Conservation (phyloP, 2,329 filamentous ascomycete genomes). For the Calonectria hongkongensis region DNA sequence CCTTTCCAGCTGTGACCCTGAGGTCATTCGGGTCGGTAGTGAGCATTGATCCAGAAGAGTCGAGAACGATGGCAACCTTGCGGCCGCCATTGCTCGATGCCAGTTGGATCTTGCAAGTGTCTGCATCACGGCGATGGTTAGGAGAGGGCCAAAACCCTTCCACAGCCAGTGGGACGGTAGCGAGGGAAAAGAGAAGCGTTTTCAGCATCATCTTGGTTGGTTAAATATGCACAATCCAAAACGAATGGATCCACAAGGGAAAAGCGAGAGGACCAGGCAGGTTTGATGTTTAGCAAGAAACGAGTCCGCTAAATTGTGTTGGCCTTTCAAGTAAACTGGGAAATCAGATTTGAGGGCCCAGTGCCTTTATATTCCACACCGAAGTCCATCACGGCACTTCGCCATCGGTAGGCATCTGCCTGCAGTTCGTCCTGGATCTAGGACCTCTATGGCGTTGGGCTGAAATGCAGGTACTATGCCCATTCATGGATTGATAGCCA, state of each 20-base stretch:
- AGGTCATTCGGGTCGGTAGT: background rate
- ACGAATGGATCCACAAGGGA: background rate
- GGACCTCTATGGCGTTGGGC: background rate
- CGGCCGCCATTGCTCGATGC: slow-evolving; percentile 10
- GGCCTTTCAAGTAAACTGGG: background rate
- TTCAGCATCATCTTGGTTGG: slow-evolving; percentile 18
- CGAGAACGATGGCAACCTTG: slow-evolving; percentile 16
- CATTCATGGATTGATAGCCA: background rate
- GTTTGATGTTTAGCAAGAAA: background rate
- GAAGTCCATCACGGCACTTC: background rate
- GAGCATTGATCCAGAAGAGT: slow-evolving; percentile 12
- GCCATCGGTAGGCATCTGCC: background rate
- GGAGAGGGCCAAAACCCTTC: background rate
- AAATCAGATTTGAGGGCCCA: background rate
- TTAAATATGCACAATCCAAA: background rate
- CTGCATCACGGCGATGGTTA: background rate
- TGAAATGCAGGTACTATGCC: slow-evolving; percentile 1
- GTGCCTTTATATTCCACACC: background rate
- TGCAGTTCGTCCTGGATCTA: background rate
- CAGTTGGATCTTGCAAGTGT: slow-evolving; percentile 18
- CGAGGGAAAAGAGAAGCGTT: background rate
- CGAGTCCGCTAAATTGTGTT: background rate
- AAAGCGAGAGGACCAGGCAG: background rate
- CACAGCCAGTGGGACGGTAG: background rate
- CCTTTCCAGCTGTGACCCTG: background rate